These are phyloP conservation scores for Plasmodium sp. DNA, from an alignment of 169 alveolate genomes.

Conservation along the genomic window DNA sequence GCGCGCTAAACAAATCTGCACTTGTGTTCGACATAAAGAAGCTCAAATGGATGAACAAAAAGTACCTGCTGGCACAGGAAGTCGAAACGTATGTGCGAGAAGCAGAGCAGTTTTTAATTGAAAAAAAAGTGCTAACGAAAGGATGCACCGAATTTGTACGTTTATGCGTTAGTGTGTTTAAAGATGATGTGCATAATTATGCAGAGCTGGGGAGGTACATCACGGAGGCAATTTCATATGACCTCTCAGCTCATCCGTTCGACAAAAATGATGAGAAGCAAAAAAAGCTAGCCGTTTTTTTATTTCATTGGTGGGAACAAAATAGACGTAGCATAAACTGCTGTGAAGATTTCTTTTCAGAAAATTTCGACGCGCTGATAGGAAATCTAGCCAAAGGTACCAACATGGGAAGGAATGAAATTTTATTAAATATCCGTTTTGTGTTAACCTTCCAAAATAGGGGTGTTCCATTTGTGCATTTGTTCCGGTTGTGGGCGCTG, in stretches of 20 bases:
- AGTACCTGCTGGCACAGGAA: slow-evolving; percentile 45
- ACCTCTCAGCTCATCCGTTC: slow-evolving; percentile 12
- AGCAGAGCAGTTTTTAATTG: slow-evolving; percentile 40
- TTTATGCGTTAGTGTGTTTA: slow-evolving; percentile 44
- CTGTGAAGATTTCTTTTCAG: slow-evolving; percentile 1
- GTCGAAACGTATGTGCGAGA: slow-evolving; percentile 7
- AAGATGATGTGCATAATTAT: slow-evolving; percentile 59
- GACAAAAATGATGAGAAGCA: not conserved
- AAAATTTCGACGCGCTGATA: slow-evolving; percentile 23
- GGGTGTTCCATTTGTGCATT: slow-evolving; percentile 58
- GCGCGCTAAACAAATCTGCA: slow-evolving; percentile 35
- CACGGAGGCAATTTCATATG: slow-evolving; percentile 21
- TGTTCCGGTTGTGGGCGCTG: slow-evolving; percentile 36
- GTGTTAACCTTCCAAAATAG: slow-evolving; percentile 54
- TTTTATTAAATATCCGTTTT: slow-evolving; percentile 49
- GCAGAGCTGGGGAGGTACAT: slow-evolving; percentile 23
- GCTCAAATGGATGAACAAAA: slow-evolving; percentile 70
- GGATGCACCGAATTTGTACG: slow-evolving; percentile 21
- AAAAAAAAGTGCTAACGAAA: slow-evolving; percentile 3
- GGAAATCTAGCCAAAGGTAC: not conserved
- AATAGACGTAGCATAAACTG: not conserved
- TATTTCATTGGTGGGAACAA: slow-evolving; percentile 28
- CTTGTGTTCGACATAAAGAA: slow-evolving; percentile 62
- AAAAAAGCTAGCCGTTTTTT: slow-evolving; percentile 2
- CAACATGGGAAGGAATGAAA: slow-evolving; percentile 13